Evolutionary conservation across 2,329 filamentous ascomycete genomes (phyloP), one percentile per base, ranked within the genome.

Genomic region (Clarireedia homoeocarpa): DNA sequence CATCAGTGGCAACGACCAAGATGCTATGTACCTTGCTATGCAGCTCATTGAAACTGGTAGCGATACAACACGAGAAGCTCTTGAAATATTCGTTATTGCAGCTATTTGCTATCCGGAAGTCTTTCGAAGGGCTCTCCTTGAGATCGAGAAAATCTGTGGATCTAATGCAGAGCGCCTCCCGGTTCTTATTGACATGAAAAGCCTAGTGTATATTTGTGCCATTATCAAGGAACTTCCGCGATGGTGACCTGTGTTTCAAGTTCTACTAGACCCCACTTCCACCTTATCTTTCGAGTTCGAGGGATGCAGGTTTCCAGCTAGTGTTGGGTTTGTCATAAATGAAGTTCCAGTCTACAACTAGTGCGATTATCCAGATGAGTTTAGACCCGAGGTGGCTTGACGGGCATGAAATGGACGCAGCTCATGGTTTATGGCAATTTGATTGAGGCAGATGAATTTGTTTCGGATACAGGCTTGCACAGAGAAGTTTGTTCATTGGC

Each of bases 141-240:
- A 64, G 17, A 36, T 61, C 15, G 60, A 57, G 48, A 26, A 17
- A 80, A 7, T 63, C 62, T 38, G 59, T 51, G 39, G 58, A 58
- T 9, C 9, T 9, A 4, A 48, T 14, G 24, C 46, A 3, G 12
- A 27, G 17, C 46, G 68, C 66, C 59, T 61, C 67, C 78, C 78
- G 2, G 69, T 62, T 0, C 73, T 75, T 51, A 66, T 70, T 2
- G 78, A 82, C 59, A 67, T 72, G 6, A 64, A 68, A 0, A 63
- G 65, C 0, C 66, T 82, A 26, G 67, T 62, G 3, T 77, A 75
- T 56, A 66, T 79, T 38, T 70, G 74, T 54, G 67, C 68, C 47
- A 66, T 77, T 14, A 63, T 79, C 14, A 70, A 76, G 51, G 77
- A 79, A 59, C 71, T 71, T 4, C 65, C 72, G 44, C 71, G 76